Percentiles rank a stretch among this genome's conserved stretches.
Evolutionary conservation across 768 basidiomycete genomes (phyloP).

Genomic region (Tulasnella sp.): DNA sequence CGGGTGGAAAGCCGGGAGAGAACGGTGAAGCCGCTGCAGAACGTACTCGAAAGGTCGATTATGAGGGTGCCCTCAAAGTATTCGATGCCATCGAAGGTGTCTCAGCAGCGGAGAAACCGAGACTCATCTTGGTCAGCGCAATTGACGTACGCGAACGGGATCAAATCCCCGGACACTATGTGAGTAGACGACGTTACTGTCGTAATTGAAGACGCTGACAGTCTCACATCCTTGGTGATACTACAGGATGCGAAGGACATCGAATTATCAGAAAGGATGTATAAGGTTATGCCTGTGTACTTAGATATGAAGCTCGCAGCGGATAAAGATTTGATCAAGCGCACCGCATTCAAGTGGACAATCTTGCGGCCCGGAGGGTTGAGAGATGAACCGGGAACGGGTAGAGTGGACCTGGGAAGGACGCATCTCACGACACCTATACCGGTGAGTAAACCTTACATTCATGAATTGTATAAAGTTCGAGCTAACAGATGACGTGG

Average conservation of each 20-base stretch:
- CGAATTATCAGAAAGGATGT: slow-evolving; percentile 31
- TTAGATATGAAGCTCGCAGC: slow-evolving; percentile 35
- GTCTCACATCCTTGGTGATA: too few species aligned
- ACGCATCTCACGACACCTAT: slow-evolving; percentile 39
- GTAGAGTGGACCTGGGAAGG: slow-evolving; percentile 40
- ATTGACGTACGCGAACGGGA: slow-evolving; percentile 43
- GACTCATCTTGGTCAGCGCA: slow-evolving; percentile 47
- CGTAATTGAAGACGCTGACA: too few species aligned
- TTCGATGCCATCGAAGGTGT: slow-evolving; percentile 54
- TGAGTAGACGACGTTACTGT: slow-evolving; percentile 24
- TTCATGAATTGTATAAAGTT: not conserved
- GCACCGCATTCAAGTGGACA: slow-evolving; percentile 50
- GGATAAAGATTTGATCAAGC: slow-evolving; percentile 32
- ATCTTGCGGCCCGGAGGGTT: slow-evolving; percentile 52
- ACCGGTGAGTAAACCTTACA: slow-evolving; percentile 31
- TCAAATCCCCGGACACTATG: slow-evolving; percentile 42
- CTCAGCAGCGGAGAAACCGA: slow-evolving; percentile 33
- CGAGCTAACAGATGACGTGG: not conserved
- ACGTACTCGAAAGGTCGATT: slow-evolving; percentile 41
- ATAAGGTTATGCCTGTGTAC: slow-evolving; percentile 35
- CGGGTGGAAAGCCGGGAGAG: slow-evolving; percentile 44
- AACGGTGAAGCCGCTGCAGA: slow-evolving; percentile 13
- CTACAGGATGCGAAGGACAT: slow-evolving; percentile 38
- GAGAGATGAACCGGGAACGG: slow-evolving; percentile 39
- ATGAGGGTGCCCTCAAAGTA: slow-evolving; percentile 53